A percentile compares a stretch with the other conserved stretches of the same genome.
Evolutionary conservation across 2,329 filamentous ascomycete genomes (phyloP).

Genomic region (Botryotinia calthae): DNA sequence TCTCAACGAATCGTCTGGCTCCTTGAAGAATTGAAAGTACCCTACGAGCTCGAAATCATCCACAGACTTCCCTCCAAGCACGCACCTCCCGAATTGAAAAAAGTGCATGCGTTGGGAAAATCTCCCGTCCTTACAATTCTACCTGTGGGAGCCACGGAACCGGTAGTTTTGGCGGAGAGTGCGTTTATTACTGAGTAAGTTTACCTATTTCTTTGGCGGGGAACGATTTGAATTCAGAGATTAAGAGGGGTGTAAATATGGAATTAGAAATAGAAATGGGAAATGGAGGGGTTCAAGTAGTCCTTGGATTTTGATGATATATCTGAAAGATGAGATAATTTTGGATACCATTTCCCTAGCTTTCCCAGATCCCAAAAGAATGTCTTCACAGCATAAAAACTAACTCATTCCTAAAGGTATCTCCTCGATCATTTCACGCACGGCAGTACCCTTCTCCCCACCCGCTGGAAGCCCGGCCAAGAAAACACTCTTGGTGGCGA

Average conservation of each 20-base stretch:
- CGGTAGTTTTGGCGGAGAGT: slow-evolving; percentile 73
- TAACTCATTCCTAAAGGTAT: slow-evolving; percentile 48
- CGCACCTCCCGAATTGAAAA: slow-evolving; percentile 72
- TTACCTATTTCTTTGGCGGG: background rate
- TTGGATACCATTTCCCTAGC: background rate
- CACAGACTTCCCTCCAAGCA: slow-evolving; percentile 61
- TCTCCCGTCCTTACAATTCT: slow-evolving; percentile 72
- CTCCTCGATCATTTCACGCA: slow-evolving; percentile 62
- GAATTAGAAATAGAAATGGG: background rate
- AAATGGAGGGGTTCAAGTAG: background rate
- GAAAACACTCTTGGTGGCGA: slow-evolving; percentile 58
- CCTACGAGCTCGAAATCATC: slow-evolving; percentile 78
- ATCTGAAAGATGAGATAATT: background rate
- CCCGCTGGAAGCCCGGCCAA: slow-evolving; percentile 55
- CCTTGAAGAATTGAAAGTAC: slow-evolving; percentile 66
- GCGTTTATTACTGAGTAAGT: slow-evolving; percentile 66
- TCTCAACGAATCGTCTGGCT: slow-evolving; percentile 69
- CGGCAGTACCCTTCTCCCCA: slow-evolving; percentile 50
- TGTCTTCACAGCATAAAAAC: background rate
- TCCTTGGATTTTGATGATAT: background rate
- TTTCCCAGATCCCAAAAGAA: background rate
- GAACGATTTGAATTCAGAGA: no score
- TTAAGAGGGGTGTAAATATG: background rate
- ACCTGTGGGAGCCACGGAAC: slow-evolving; percentile 42
- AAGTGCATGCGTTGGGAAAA: slow-evolving; percentile 83